Evolutionary conservation across 306 rosid species (phyloP).

Genomic region (Lablab purpureus): DNA sequence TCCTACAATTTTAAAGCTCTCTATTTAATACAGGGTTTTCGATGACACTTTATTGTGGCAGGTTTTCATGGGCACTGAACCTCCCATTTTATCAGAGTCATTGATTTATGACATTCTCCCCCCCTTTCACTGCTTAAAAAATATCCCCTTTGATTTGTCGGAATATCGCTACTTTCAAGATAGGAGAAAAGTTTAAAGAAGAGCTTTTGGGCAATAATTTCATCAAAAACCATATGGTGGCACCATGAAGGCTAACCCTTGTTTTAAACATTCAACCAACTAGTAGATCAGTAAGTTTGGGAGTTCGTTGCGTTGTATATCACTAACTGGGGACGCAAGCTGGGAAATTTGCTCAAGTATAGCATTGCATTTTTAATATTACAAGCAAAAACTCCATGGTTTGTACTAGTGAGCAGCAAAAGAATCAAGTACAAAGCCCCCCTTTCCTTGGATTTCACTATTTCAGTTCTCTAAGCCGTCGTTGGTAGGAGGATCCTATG

Average conservation of each 20-base stretch:
- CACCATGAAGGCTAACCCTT: neutral
- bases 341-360: neutral
- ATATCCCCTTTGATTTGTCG: neutral
- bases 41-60: neutral
- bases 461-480: neutral
- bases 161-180: neutral
- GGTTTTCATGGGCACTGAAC: neutral
- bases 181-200: neutral
- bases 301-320: neutral
- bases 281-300: neutral
- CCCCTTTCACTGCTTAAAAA: neutral
- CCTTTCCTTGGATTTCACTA: neutral
- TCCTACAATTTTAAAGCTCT: neutral
- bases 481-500: neutral
- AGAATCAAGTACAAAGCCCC: neutral
- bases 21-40: constrained; percentile 25
- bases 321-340: neutral
- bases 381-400: too few species aligned
- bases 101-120: neutral
- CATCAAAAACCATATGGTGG: neutral
- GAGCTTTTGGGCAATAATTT: neutral
- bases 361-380: neutral
- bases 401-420: neutral
- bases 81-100: neutral
- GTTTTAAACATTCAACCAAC: neutral